Percentiles rank a stretch among this genome's conserved stretches.
These are phyloP conservation scores for Penicillium griseofulvum DNA, from an alignment of 2,329 filamentous ascomycete genomes.

Conservation along the genomic window DNA sequence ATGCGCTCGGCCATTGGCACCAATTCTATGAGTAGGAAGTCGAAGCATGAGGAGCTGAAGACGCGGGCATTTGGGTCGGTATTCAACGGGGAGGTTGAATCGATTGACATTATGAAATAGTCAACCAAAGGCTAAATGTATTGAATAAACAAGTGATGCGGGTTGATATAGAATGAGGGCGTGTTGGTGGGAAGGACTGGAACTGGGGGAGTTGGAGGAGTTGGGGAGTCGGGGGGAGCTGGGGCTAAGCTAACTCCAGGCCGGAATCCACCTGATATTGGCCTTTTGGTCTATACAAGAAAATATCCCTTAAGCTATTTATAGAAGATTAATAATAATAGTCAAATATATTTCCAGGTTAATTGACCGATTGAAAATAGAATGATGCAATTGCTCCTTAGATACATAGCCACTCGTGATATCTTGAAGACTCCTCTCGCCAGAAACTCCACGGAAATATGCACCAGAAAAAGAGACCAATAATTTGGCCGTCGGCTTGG, in stretches of 20 bases:
- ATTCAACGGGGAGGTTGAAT: constrained; percentile 67
- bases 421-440: constrained; percentile 8
- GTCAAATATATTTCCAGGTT: background rate
- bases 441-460: constrained; percentile 21
- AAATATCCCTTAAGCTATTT: background rate
- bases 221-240: background rate
- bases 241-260: background rate
- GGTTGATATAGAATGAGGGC: background rate
- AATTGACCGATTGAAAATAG: background rate
- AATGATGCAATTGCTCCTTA: background rate
- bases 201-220: background rate
- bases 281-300: background rate
- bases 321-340: background rate
- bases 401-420: constrained; percentile 1
- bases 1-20: constrained; percentile 91
- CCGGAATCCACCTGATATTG: background rate
- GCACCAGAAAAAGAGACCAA: constrained; percentile 1
- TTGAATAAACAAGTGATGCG: background rate
- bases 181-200: background rate
- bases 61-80: constrained; percentile 71
- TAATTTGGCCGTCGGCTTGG: background rate
- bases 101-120: constrained; percentile 64
- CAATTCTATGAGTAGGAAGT: constrained; percentile 93
- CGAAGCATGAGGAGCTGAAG: constrained; percentile 80
- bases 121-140: background rate